phyloP scores from a whole-genome alignment of 2,329 filamentous ascomycete species.

The Aspergillus jensenii region DNA sequence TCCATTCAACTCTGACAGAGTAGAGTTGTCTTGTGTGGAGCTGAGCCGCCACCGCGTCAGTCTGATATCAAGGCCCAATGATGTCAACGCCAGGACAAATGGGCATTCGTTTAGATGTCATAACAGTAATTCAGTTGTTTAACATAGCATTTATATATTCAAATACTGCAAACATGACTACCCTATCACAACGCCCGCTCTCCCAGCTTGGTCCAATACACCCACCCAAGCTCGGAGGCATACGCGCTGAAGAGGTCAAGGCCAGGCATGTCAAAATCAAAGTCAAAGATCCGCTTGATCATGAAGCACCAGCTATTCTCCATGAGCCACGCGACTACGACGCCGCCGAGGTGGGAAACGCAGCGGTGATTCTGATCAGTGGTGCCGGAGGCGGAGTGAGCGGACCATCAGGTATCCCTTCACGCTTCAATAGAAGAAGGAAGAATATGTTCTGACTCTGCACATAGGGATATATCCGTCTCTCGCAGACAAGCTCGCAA shows the following conservation, averaged over 20 bases:
- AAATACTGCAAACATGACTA: not conserved
- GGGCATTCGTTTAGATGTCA: no score
- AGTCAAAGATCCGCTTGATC: conserved; percentile 23
- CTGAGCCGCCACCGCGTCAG: no score
- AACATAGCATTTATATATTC: not conserved
- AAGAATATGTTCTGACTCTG: no score
- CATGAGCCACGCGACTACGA: conserved; percentile 33
- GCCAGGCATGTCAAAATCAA: conserved; percentile 8
- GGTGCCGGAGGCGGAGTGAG: conserved; percentile 40
- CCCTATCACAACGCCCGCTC: not conserved
- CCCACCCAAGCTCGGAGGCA: not conserved
- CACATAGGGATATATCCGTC: conserved; percentile 36
- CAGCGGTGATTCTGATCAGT: conserved; percentile 32
- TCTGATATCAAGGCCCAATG: no score
- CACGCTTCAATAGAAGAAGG: not conserved
- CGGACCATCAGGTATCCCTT: conserved; percentile 37
- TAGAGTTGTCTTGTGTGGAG: no score
- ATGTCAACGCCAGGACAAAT: no score
- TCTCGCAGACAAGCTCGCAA: conserved; percentile 42
- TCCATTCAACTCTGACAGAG: no score
- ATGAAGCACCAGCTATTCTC: conserved; percentile 28
- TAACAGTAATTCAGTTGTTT: no score
- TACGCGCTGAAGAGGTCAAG: not conserved
- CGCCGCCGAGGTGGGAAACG: conserved; percentile 2
- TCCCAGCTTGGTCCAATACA: not conserved